phyloP scores from a whole-genome alignment of 352 stramenopile genomes.

The Phytophthora sp. region DNA sequence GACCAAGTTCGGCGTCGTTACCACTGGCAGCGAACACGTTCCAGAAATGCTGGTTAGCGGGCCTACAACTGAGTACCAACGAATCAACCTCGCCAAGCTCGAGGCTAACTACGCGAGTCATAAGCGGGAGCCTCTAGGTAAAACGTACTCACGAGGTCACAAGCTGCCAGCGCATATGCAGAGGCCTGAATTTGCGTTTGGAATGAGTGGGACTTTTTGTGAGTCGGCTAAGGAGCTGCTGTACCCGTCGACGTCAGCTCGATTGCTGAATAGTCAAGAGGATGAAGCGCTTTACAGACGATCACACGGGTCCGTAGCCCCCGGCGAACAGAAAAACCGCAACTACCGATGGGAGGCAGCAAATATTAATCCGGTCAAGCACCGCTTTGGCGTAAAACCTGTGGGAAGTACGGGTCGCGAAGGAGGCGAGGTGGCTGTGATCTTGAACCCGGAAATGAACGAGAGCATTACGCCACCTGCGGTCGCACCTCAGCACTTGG shows the following conservation, averaged over 20 bases:
- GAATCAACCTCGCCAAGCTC: constrained; percentile 67
- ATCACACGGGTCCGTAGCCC: constrained; percentile 76
- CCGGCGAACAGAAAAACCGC: constrained; percentile 87
- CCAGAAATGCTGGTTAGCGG: constrained; percentile 57
- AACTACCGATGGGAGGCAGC: constrained; percentile 82
- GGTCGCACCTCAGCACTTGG: constrained; percentile 69
- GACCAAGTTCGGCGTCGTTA: constrained; percentile 72
- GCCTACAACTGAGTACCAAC: constrained; percentile 62
- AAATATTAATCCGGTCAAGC: constrained; percentile 67
- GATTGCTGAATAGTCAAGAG: constrained; percentile 60
- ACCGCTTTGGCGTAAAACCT: constrained; percentile 73
- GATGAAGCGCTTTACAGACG: constrained; percentile 76
- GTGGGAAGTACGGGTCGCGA: constrained; percentile 25
- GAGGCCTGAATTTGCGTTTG: constrained; percentile 66
- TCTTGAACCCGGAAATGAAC: constrained; percentile 80
- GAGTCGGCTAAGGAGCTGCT: constrained; percentile 88
- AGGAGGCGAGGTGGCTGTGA: constrained; percentile 53
- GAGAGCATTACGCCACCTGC: constrained; percentile 43
- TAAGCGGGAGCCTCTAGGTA: constrained; percentile 81
- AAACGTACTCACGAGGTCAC: constrained; percentile 70
- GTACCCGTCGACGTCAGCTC: constrained; percentile 56
- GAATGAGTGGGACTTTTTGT: constrained; percentile 68
- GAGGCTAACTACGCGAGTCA: constrained; percentile 84
- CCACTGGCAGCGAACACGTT: constrained; percentile 74
- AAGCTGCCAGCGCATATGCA: constrained; percentile 64